Conservation (phyloP, 148 eudicot genomes). For the Diospyros kaki region DNA sequence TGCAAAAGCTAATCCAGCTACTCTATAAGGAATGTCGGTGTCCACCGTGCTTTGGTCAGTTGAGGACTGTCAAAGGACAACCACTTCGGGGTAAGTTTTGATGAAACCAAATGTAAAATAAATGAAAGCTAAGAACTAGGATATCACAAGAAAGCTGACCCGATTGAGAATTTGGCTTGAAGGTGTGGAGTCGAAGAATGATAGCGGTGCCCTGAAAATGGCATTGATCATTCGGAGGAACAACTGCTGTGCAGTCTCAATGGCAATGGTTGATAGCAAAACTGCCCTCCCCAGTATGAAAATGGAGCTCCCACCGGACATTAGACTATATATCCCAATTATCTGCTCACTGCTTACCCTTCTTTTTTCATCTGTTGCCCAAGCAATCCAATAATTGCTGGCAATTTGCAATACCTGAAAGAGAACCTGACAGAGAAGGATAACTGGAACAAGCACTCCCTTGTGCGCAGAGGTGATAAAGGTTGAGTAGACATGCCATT, state of each 20-base stretch:
- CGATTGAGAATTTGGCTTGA: conserved; percentile 84
- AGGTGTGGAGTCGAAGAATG: conserved; percentile 83
- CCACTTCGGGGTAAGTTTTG: background rate
- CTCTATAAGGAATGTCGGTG: conserved; percentile 82
- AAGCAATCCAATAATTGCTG: conserved; percentile 92
- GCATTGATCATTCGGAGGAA: conserved; percentile 67
- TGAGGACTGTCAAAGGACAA: conserved; percentile 55
- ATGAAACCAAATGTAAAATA: background rate
- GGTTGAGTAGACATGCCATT: conserved; percentile 59
- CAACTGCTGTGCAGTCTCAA: conserved; percentile 63
- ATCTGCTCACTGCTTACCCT: conserved; percentile 42
- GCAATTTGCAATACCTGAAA: conserved; percentile 76
- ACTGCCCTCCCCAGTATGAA: conserved; percentile 81
- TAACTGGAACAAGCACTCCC: conserved; percentile 81
- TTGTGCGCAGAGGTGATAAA: conserved; percentile 63
- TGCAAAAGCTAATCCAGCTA: conserved; percentile 91
- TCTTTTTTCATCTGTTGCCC: conserved; percentile 67
- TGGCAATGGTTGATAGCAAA: conserved; percentile 75
- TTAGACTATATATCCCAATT: conserved; percentile 50
- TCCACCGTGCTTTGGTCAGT: conserved; percentile 91
- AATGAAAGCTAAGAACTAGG: background rate
- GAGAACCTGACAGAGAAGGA: conserved; percentile 69
- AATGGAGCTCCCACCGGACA: conserved; percentile 76
- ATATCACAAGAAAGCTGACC: conserved; percentile 30
- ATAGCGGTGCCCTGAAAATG: conserved; percentile 75